phyloP scores from a whole-genome alignment of 179 eudicot genomes.

The Drosera spatulata region DNA sequence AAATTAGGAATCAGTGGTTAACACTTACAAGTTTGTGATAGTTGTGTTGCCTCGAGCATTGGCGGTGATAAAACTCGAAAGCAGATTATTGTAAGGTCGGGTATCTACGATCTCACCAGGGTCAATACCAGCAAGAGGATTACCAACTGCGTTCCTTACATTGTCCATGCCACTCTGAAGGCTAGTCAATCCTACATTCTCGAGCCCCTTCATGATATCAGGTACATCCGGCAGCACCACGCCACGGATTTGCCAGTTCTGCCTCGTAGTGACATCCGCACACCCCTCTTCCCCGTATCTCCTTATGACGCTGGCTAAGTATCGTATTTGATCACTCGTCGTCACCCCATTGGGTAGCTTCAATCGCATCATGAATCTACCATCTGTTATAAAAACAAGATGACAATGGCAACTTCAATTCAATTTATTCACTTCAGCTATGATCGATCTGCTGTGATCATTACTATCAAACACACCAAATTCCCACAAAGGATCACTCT shows the following conservation, averaged over 20 bases:
- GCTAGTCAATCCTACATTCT: slow-evolving; percentile 72
- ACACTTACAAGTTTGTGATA: slow-evolving; percentile 68
- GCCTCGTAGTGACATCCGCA: slow-evolving; percentile 91
- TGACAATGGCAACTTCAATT: no score
- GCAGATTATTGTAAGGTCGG: slow-evolving; percentile 56
- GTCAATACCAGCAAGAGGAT: slow-evolving; percentile 90
- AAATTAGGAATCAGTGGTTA: no score
- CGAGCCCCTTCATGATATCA: slow-evolving; percentile 68
- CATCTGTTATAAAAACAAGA: slow-evolving; percentile 31
- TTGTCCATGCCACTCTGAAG: slow-evolving; percentile 99
- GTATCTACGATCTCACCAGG: slow-evolving; percentile 90
- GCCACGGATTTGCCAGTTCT: slow-evolving; percentile 97
- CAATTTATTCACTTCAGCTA: no score
- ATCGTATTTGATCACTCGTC: slow-evolving; percentile 82
- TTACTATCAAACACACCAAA: no score
- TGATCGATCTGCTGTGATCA: no score
- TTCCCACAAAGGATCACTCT: no score
- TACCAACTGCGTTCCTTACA: slow-evolving; percentile 94
- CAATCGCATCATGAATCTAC: slow-evolving; percentile 97
- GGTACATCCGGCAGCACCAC: slow-evolving; percentile 88
- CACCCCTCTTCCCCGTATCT: slow-evolving; percentile 88
- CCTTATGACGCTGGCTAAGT: slow-evolving; percentile 73
- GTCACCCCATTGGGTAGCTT: slow-evolving; percentile 97
- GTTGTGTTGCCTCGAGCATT: slow-evolving; percentile 67
- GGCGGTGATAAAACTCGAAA: slow-evolving; percentile 76